phyloP scores from a whole-genome alignment of 2,329 filamentous ascomycete species.

The Monilinia fructigena region DNA sequence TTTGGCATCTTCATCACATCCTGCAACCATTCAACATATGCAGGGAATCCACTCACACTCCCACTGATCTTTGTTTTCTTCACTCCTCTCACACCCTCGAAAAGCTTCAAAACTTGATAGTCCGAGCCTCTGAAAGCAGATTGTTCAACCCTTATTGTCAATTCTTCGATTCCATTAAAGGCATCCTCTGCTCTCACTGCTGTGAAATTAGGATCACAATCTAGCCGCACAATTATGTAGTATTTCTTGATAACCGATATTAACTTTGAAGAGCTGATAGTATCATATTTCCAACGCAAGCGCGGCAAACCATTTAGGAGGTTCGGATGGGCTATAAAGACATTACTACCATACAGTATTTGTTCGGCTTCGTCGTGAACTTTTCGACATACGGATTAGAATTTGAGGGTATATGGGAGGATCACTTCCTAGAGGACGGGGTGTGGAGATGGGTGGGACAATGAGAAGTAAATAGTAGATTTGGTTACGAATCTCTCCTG shows the following conservation, averaged over 20 bases:
- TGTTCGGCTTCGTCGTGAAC: slow-evolving; percentile 37
- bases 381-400: slow-evolving; percentile 28
- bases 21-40: slow-evolving; percentile 37
- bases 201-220: slow-evolving; percentile 49
- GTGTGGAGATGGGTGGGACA: slow-evolving; percentile 30
- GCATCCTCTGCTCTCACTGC: slow-evolving; percentile 42
- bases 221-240: slow-evolving; percentile 48
- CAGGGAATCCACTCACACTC: slow-evolving; percentile 33
- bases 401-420: slow-evolving; percentile 40
- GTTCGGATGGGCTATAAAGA: slow-evolving; percentile 50
- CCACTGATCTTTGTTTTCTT: slow-evolving; percentile 43
- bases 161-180: slow-evolving; percentile 47
- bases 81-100: slow-evolving; percentile 48
- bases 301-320: slow-evolving; percentile 48
- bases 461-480: slow-evolving; percentile 46
- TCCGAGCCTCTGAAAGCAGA: slow-evolving; percentile 46
- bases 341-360: slow-evolving; percentile 50
- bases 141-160: slow-evolving; percentile 52
- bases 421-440: slow-evolving; percentile 26
- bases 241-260: slow-evolving; percentile 45
- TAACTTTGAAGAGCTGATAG: slow-evolving; percentile 40
- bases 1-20: slow-evolving; percentile 31
- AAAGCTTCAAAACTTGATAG: slow-evolving; percentile 45
- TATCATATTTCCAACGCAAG: slow-evolving; percentile 40
- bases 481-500: slow-evolving; percentile 60